Percentiles rank a stretch among this genome's conserved stretches.
These are phyloP conservation scores for Zygoascus biomembranicola DNA, from an alignment of 805 yeast species.

Conservation along the genomic window DNA sequence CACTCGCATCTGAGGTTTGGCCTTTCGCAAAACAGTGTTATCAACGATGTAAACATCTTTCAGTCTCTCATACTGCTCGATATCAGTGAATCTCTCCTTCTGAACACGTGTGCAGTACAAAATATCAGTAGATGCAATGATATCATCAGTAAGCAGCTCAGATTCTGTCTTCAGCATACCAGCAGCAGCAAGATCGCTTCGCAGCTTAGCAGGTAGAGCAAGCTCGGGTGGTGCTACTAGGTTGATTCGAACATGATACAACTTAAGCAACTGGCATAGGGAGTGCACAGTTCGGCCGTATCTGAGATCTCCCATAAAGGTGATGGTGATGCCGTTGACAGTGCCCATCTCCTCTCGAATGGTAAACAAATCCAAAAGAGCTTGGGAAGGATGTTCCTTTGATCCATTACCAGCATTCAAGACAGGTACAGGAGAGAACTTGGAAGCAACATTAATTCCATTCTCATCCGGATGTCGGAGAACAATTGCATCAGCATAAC, in stretches of 20 bases:
- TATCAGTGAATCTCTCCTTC: slow-evolving; percentile 83
- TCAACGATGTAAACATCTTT: slow-evolving; percentile 90
- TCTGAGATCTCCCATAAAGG: slow-evolving; percentile 98
- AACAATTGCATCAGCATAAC: slow-evolving; percentile 94
- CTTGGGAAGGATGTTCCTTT: slow-evolving; percentile 98
- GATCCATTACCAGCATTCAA: slow-evolving; percentile 98
- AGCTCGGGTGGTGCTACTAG: slow-evolving; percentile 87
- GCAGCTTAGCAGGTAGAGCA: slow-evolving; percentile 68
- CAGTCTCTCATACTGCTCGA: slow-evolving; percentile 71
- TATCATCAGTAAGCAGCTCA: slow-evolving; percentile 70
- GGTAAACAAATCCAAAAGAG: slow-evolving; percentile 92
- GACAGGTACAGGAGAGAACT: slow-evolving; percentile 93
- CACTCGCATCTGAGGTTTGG: slow-evolving; percentile 97
- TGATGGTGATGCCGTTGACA: slow-evolving; percentile 93
- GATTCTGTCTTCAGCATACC: slow-evolving; percentile 70
- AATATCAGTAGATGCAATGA: slow-evolving; percentile 86
- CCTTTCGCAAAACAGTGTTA: slow-evolving; percentile 80
- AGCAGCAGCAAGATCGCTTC: slow-evolving; percentile 52
- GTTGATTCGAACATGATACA: slow-evolving; percentile 88
- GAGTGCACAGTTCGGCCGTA: slow-evolving; percentile 99
- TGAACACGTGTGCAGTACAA: slow-evolving; percentile 97
- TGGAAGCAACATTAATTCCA: slow-evolving; percentile 89
- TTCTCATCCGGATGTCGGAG: slow-evolving; percentile 93
- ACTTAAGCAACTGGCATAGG: slow-evolving; percentile 77
- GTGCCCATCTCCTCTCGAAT: slow-evolving; percentile 98